Conservation (phyloP, 208 protist genomes). For the Leishmania major region DNA sequence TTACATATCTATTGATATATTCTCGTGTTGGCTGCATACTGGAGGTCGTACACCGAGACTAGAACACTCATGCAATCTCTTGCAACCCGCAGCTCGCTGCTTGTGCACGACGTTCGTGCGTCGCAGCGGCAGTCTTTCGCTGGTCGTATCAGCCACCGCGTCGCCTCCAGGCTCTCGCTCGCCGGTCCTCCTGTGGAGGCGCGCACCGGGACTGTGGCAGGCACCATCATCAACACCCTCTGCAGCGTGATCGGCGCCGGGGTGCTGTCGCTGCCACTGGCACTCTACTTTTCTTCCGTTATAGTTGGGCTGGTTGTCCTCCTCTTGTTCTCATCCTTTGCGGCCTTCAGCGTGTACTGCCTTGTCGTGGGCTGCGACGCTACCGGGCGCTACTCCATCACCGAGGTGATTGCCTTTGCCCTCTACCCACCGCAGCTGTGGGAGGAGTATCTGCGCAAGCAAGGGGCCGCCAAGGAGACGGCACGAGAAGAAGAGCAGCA, state of each 20-base stretch:
- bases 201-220: slow-evolving; percentile 47
- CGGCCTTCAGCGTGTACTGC: slow-evolving; percentile 55
- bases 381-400: slow-evolving; percentile 59
- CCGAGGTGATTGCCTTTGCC: slow-evolving; percentile 59
- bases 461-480: background rate
- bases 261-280: slow-evolving; percentile 69
- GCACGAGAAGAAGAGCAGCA: background rate
- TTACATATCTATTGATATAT: background rate
- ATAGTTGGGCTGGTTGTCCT: slow-evolving; percentile 46
- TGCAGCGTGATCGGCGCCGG: slow-evolving; percentile 81
- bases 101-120: slow-evolving; percentile 11
- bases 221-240: slow-evolving; percentile 65
- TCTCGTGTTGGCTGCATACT: too few species aligned
- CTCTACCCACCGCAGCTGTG: slow-evolving; percentile 56
- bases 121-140: slow-evolving; percentile 42
- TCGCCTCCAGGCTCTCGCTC: slow-evolving; percentile 57
- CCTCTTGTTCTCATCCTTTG: slow-evolving; percentile 33
- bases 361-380: slow-evolving; percentile 58
- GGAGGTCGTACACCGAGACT: background rate
- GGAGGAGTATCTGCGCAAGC: slow-evolving; percentile 46
- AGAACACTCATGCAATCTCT: background rate
- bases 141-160: slow-evolving; percentile 47
- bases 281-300: slow-evolving; percentile 64
- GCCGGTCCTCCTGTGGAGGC: slow-evolving; percentile 27
- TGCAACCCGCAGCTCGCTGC: slow-evolving; percentile 7